These are phyloP conservation scores for Quambalaria eucalypti DNA, from an alignment of 1,284 basidiomycete species.

Conservation along the genomic window DNA sequence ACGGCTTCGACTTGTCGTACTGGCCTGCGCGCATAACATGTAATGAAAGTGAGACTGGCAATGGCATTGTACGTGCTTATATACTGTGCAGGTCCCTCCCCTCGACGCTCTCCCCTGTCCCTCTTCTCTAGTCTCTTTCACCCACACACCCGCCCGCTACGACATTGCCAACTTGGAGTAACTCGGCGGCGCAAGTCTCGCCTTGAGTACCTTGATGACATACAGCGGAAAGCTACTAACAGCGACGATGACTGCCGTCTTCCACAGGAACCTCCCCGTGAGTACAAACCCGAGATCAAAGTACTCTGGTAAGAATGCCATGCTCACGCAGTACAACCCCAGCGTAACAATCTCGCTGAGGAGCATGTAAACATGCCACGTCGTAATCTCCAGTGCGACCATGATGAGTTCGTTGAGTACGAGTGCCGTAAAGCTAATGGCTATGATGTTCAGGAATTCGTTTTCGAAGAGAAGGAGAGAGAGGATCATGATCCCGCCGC, in stretches of 20 bases:
- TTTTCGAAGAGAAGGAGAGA: constrained; percentile 91
- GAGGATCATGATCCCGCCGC: constrained; percentile 96
- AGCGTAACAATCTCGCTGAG: constrained; percentile 82
- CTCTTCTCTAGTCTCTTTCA: too few relatives aligned
- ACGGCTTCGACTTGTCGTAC: too few relatives aligned
- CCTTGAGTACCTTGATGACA: constrained; percentile 76
- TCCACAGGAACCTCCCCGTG: constrained; percentile 81
- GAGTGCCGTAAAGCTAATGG: constrained; percentile 92
- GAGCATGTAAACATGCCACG: constrained; percentile 96
- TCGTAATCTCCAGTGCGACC: constrained; percentile 95
- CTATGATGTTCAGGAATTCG: constrained; percentile 94
- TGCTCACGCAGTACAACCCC: constrained; percentile 79
- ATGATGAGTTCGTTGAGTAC: constrained; percentile 97
- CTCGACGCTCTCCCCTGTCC: too few relatives aligned
- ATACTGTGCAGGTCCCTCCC: too few relatives aligned
- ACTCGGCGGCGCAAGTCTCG: constrained; percentile 79
- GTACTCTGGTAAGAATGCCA: constrained; percentile 88
- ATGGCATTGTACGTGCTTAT: too few relatives aligned
- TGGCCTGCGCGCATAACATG: too few relatives aligned
- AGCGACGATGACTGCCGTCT: constrained; percentile 75
- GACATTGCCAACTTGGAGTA: constrained; percentile 65
- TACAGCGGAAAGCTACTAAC: constrained; percentile 82
- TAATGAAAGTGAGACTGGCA: too few relatives aligned
- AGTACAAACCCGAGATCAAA: constrained; percentile 92
- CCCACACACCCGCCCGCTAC: constrained; percentile 12